phyloP scores from a whole-genome alignment of 75 land plant genomes.

The Selaginella tamariscina region DNA sequence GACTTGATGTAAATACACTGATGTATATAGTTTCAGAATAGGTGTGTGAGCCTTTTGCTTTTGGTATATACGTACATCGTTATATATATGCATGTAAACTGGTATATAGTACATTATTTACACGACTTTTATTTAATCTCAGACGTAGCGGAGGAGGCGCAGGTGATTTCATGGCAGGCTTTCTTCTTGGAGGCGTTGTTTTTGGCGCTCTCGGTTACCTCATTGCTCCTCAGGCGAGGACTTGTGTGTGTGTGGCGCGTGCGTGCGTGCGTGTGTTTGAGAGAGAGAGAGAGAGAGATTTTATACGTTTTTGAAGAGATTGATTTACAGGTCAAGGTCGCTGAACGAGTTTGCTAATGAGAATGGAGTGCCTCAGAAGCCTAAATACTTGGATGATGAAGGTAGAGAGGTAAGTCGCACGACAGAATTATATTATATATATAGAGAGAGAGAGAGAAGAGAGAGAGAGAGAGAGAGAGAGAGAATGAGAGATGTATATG shows the following conservation, averaged over 20 bases:
- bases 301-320: no score
- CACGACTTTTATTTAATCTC: background rate
- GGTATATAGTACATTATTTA: no score
- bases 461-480: no score
- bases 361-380: background rate
- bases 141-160: constrained; percentile 39
- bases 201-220: constrained; percentile 85
- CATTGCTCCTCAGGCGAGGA: constrained; percentile 73
- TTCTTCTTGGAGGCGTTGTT: constrained; percentile 67
- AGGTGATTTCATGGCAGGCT: constrained; percentile 66
- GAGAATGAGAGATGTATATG: no score
- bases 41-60: no score
- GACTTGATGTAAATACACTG: no score
- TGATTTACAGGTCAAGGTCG: background rate
- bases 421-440: no score
- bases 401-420: background rate
- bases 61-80: no score
- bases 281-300: no score
- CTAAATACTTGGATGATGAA: background rate
- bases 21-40: no score
- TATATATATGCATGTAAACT: no score
- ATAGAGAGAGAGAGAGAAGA: no score
- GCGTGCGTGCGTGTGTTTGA: background rate
- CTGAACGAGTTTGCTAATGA: background rate
- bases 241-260: background rate